Evolutionary conservation across 331 rosid species (phyloP).

Genomic region (Cydonia oblonga): DNA sequence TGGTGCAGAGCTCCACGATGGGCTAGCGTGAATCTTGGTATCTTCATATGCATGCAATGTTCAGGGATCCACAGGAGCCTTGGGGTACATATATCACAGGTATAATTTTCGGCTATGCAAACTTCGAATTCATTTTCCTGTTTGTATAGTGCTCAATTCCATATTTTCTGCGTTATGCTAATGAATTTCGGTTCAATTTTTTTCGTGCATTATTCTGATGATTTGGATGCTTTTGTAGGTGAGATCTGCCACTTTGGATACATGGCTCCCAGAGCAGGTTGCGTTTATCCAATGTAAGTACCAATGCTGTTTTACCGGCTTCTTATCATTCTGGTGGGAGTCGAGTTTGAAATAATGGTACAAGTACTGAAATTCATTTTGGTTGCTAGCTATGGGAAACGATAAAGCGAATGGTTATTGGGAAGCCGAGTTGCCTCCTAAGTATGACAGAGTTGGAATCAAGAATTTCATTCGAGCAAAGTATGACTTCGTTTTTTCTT

Average conservation of each 20-base stretch:
- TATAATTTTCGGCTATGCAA: slow-evolving; percentile 10
- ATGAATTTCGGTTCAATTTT: not conserved
- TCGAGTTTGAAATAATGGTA: not conserved
- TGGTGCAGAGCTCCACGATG: slow-evolving; percentile 79
- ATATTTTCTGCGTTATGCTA: too few species aligned
- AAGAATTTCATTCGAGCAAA: slow-evolving; percentile 15
- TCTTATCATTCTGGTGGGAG: not conserved
- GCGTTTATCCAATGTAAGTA: slow-evolving; percentile 15
- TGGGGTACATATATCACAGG: slow-evolving; percentile 92
- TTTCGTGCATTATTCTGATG: not conserved
- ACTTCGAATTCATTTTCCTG: too few species aligned
- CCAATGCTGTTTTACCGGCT: not conserved
- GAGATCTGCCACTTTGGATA: slow-evolving; percentile 21
- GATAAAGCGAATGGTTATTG: slow-evolving; percentile 6
- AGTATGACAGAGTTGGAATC: slow-evolving; percentile 12
- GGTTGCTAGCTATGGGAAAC: slow-evolving; percentile 9
- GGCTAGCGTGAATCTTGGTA: slow-evolving; percentile 91
- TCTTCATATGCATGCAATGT: slow-evolving; percentile 83
- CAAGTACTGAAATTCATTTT: slow-evolving; percentile 10
- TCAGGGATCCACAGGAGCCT: slow-evolving; percentile 87
- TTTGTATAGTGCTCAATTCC: too few species aligned
- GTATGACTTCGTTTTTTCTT: not conserved
- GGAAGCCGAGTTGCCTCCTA: slow-evolving; percentile 19
- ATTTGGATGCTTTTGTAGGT: slow-evolving; percentile 5
- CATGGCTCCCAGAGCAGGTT: slow-evolving; percentile 21